Evolutionary conservation across 768 basidiomycete genomes (phyloP).

Genomic region (Tulasnella sp.): DNA sequence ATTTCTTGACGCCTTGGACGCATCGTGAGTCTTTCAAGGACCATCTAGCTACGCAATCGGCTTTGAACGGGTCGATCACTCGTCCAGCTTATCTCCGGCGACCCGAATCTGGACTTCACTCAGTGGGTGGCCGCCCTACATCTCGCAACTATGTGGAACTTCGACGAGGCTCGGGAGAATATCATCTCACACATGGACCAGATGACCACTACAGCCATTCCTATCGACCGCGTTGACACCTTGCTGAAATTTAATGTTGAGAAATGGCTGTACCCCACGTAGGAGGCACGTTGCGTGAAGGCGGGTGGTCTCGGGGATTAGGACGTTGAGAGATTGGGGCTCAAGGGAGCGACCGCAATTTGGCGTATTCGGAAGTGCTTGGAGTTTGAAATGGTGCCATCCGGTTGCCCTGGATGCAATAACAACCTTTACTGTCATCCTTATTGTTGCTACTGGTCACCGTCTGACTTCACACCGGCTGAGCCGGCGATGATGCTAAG

Average conservation of each 20-base stretch:
- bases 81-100: background rate
- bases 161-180: background rate
- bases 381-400: too few species aligned
- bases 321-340: background rate
- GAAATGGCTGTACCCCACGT: constrained; percentile 5
- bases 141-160: constrained; percentile 11
- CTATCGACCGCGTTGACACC: background rate
- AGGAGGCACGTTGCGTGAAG: background rate
- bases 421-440: too few species aligned
- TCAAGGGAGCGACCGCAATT: background rate
- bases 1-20: background rate
- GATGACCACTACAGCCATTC: background rate
- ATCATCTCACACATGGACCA: background rate
- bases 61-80: background rate
- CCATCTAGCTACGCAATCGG: too few species aligned
- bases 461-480: too few species aligned
- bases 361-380: background rate
- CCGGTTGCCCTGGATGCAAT: too few species aligned
- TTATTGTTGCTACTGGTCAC: too few species aligned
- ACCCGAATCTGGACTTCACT: background rate
- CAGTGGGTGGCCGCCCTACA: constrained; percentile 5
- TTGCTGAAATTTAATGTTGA: background rate
- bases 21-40: background rate
- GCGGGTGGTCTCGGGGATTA: background rate
- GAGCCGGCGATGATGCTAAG: too few species aligned